Conservation (phyloP, 2,329 filamentous ascomycete genomes). For the Sporothrix globosa region DNA sequence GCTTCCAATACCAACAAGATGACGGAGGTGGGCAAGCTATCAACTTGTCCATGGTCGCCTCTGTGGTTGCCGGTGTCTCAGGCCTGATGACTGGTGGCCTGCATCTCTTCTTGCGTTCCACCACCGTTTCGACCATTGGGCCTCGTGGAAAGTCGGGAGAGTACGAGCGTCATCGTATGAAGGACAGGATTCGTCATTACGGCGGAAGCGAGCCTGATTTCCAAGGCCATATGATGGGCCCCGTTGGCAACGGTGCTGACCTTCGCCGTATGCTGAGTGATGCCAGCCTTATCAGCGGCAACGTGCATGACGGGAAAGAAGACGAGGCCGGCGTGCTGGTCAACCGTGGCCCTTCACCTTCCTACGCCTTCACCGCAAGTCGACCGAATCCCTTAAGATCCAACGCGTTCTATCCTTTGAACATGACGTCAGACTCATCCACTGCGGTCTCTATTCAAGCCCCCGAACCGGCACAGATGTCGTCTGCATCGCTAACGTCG, state of each 20-base stretch:
- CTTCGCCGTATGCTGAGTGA: constrained; percentile 45
- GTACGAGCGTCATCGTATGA: constrained; percentile 51
- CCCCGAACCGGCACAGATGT: constrained; percentile 43
- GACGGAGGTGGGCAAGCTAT: constrained; percentile 47
- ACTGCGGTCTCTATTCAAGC: constrained; percentile 32
- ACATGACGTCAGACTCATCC: not conserved
- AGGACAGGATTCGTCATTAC: constrained; percentile 49
- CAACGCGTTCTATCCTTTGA: constrained; percentile 41
- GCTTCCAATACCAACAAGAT: constrained; percentile 47
- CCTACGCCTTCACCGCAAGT: constrained; percentile 31
- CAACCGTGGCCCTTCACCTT: constrained; percentile 36
- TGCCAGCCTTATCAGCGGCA: constrained; percentile 41
- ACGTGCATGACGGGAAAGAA: constrained; percentile 40
- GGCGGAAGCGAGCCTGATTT: constrained; percentile 40
- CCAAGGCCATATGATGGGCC: constrained; percentile 45
- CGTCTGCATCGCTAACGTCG: constrained; percentile 33
- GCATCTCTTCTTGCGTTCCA: constrained; percentile 69
- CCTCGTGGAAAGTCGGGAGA: constrained; percentile 52
- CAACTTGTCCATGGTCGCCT: constrained; percentile 63
- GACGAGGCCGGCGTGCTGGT: constrained; percentile 41
- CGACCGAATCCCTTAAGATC: constrained; percentile 43
- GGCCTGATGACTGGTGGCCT: constrained; percentile 67
- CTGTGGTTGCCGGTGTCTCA: constrained; percentile 67
- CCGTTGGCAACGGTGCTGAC: constrained; percentile 38
- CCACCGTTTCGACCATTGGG: constrained; percentile 59